phyloP scores from a whole-genome alignment of 805 yeast species.

The Pichia ethanolica region DNA sequence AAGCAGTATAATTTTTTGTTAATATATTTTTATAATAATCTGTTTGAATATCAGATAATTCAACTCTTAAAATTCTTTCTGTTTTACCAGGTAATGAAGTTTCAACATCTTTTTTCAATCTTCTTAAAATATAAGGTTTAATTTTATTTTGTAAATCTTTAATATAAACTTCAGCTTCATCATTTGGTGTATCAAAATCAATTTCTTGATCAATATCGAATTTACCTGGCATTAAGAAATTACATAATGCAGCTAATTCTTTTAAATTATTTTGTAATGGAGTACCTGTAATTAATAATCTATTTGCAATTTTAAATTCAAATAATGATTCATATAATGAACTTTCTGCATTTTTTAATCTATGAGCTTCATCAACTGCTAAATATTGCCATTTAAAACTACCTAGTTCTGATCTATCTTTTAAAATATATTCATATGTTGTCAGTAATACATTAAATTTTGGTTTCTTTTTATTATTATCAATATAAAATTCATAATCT shows the following conservation, averaged over 20 bases:
- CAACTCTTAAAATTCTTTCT: constrained; percentile 91
- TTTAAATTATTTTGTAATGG: constrained; percentile 94
- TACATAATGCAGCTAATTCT: constrained; percentile 90
- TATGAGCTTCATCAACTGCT: constrained; percentile 98
- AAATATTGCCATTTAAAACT: constrained; percentile 87
- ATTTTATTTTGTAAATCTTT: constrained; percentile 75
- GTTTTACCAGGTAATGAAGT: constrained; percentile 93
- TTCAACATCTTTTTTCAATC: constrained; percentile 95
- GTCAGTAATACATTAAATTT: constrained; percentile 90
- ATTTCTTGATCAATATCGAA: constrained; percentile 88
- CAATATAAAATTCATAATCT: constrained; percentile 71
- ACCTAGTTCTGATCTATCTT: constrained; percentile 78
- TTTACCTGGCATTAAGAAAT: constrained; percentile 94
- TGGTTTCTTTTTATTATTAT: constrained; percentile 55
- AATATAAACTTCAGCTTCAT: constrained; percentile 81
- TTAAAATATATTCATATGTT: constrained; percentile 92
- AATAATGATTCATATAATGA: constrained; percentile 83
- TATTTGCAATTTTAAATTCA: constrained; percentile 74
- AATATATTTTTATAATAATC: constrained; percentile 90
- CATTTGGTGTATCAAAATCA: constrained; percentile 85
- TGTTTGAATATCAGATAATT: constrained; percentile 89
- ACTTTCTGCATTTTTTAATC: constrained; percentile 89
- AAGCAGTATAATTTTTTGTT: constrained; percentile 85
- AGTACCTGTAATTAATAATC: constrained; percentile 93
- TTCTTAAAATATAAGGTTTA: constrained; percentile 86